Conservation (phyloP, 345 rosid species). For the Eutrema yunnanense region DNA sequence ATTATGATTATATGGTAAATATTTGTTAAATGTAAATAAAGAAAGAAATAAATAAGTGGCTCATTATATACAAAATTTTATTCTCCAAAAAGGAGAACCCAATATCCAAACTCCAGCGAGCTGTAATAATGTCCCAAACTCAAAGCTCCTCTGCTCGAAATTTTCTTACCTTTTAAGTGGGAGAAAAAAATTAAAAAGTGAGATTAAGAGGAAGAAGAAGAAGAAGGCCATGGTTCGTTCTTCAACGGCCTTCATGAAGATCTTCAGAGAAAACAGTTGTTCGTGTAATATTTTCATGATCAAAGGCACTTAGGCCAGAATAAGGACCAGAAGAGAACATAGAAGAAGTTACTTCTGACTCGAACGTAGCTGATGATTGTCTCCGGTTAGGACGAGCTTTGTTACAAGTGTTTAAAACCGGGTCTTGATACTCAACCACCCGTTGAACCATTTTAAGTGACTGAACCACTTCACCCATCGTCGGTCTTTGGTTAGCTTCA, state of each 20-base stretch:
- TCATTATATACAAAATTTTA: conserved; percentile 21
- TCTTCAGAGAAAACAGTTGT: conserved; percentile 87
- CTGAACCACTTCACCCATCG: conserved; percentile 99
- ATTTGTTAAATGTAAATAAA: neutral
- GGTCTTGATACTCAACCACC: conserved; percentile 66
- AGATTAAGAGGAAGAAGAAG: neutral
- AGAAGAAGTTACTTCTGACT: conserved; percentile 92
- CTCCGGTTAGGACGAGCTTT: conserved; percentile 63
- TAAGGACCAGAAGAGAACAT: conserved; percentile 96
- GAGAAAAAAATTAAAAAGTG: neutral
- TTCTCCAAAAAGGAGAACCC: conserved; percentile 10
- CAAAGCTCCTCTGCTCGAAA: conserved; percentile 1
- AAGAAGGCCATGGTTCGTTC: neutral
- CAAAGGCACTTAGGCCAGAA: conserved; percentile 78
- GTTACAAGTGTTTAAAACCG: conserved; percentile 29
- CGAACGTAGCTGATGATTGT: conserved; percentile 82
- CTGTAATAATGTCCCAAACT: conserved; percentile 18
- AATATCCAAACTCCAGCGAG: conserved; percentile 13
- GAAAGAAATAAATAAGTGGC: neutral
- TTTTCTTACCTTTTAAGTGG: neutral
- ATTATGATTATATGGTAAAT: neutral
- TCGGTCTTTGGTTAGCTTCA: conserved; percentile 90
- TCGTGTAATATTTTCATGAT: conserved; percentile 69
- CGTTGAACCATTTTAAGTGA: conserved; percentile 99
- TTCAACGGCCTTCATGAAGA: conserved; percentile 93